A percentile compares a stretch with the other conserved stretches of the same genome.
Evolutionary conservation across 495 filamentous ascomycete genomes (phyloP).

Genomic region (Talaromyces thailandensis): DNA sequence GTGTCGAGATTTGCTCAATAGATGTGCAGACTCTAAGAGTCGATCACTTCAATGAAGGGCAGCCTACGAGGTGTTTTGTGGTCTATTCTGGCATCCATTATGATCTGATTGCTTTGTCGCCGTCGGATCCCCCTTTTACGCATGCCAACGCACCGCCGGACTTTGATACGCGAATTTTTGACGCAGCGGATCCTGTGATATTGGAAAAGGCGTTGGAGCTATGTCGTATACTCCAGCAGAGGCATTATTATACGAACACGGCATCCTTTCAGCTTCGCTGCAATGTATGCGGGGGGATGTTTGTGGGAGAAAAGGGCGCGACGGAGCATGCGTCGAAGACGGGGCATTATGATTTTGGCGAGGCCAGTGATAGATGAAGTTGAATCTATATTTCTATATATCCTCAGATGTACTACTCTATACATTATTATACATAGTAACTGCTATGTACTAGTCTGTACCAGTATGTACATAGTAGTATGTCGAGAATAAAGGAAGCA

Average conservation of each 20-base stretch:
- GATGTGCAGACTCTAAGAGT: conserved; percentile 62
- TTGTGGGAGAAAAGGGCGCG: conserved; percentile 66
- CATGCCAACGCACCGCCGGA: conserved; percentile 54
- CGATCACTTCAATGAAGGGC: conserved; percentile 77
- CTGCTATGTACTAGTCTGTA: too few species aligned
- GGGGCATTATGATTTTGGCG: conserved; percentile 66
- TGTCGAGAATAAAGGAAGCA: neutral
- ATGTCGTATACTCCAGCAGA: conserved; percentile 57
- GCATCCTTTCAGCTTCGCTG: conserved; percentile 75
- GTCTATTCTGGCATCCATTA: conserved; percentile 96
- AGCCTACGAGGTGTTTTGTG: conserved; percentile 61
- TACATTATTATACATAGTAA: too few species aligned
- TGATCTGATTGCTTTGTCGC: conserved; percentile 75
- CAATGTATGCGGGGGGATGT: conserved; percentile 60
- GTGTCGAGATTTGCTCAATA: conserved; percentile 77
- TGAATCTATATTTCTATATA: too few species aligned
- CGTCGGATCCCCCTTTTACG: conserved; percentile 48
- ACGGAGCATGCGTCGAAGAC: conserved; percentile 57
- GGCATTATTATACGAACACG: conserved; percentile 89
- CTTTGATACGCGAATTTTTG: conserved; percentile 72
- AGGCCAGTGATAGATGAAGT: conserved; percentile 29
- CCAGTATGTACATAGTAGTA: neutral
- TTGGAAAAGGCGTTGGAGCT: conserved; percentile 61
- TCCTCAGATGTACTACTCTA: too few species aligned
- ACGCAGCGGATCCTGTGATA: conserved; percentile 56